Percentiles rank a stretch among this genome's conserved stretches.
These are phyloP conservation scores for Coniochaeta hoffmannii DNA, from an alignment of 2,329 filamentous ascomycete genomes.

Conservation along the genomic window DNA sequence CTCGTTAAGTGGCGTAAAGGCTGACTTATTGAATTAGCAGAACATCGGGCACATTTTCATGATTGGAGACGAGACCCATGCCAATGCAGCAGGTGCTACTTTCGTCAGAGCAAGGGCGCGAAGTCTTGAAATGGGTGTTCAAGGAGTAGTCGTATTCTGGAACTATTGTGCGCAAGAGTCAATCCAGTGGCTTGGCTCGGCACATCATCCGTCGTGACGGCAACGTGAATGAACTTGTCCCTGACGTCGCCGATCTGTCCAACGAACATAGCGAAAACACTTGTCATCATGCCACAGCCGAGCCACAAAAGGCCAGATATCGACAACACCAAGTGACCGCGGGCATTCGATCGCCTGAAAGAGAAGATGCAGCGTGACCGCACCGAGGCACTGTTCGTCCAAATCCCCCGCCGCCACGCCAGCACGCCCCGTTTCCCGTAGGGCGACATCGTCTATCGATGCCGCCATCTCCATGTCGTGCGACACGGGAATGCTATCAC, in stretches of 20 bases:
- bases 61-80: too few species aligned
- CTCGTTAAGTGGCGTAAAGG: too few species aligned
- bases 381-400: constrained; percentile 4
- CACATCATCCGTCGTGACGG: constrained; percentile 1
- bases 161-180: constrained; percentile 1
- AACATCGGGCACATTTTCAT: too few species aligned
- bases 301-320: neutral
- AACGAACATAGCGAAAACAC: constrained; percentile 1
- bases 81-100: neutral
- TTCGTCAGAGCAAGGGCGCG: neutral
- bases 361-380: constrained; percentile 3
- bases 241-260: constrained; percentile 2
- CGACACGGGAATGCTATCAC: constrained; percentile 13
- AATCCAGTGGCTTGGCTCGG: constrained; percentile 5
- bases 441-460: constrained; percentile 12
- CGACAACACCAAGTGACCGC: neutral
- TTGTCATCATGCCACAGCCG: neutral
- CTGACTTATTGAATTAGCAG: too few species aligned
- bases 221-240: neutral
- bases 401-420: constrained; percentile 9
- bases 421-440: constrained; percentile 13
- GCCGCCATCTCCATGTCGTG: constrained; percentile 8
- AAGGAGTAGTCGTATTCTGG: neutral
- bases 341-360: neutral
- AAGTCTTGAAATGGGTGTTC: neutral